These are phyloP conservation scores for Nitzschia palea DNA, from an alignment of 108 stramenopile species.

Conservation along the genomic window DNA sequence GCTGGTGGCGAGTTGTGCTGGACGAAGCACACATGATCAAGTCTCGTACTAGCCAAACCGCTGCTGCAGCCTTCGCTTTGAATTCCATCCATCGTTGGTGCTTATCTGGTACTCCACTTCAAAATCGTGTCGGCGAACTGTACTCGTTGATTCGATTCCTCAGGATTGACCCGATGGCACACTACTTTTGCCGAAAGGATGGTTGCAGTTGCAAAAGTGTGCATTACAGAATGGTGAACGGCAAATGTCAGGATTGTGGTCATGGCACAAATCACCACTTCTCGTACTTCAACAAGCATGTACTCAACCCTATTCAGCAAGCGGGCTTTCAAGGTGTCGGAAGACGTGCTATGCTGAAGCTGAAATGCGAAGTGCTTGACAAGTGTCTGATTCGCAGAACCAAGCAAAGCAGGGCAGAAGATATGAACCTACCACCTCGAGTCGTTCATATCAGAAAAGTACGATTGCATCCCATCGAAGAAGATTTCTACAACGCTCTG, in stretches of 20 bases:
- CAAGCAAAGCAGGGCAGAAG: slow-evolving; percentile 90
- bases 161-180: slow-evolving; percentile 95
- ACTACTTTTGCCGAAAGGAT: slow-evolving; percentile 88
- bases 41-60: slow-evolving; percentile 82
- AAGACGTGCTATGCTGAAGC: slow-evolving; percentile 87
- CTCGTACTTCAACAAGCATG: slow-evolving; percentile 73
- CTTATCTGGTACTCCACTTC: slow-evolving; percentile 96
- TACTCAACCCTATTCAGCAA: slow-evolving; percentile 95
- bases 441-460: slow-evolving; percentile 82
- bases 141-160: slow-evolving; percentile 95
- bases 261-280: slow-evolving; percentile 92
- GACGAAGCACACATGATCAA: slow-evolving; percentile 97
- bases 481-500: slow-evolving; percentile 97
- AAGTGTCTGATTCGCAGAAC: slow-evolving; percentile 94
- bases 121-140: slow-evolving; percentile 98
- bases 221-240: slow-evolving; percentile 90
- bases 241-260: slow-evolving; percentile 87
- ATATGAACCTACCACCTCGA: slow-evolving; percentile 94
- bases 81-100: slow-evolving; percentile 90
- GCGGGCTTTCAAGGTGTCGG: slow-evolving; percentile 88
- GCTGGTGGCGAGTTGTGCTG: slow-evolving; percentile 94
- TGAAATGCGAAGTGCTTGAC: slow-evolving; percentile 85
- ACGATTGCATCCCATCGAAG: slow-evolving; percentile 86
- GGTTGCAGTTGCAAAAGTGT: slow-evolving; percentile 92
- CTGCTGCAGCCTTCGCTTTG: slow-evolving; percentile 95